Base-by-base conservation (phyloP, 2,329 filamentous ascomycete genomes). In the Colletotrichum tanaceti region DNA sequence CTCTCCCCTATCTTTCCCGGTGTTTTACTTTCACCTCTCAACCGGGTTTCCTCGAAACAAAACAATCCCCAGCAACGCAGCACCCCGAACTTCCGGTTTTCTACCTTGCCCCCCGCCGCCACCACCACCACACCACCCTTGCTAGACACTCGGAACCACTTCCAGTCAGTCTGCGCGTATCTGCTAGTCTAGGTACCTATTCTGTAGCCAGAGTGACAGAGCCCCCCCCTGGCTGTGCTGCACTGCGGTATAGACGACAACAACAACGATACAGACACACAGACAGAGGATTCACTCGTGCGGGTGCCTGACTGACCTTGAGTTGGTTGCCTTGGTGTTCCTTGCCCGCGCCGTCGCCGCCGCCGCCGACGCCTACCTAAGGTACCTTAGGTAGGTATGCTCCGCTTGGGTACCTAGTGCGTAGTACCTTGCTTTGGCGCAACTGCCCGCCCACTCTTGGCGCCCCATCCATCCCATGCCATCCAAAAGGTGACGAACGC, bases 1-100 rank as follows among this genome's bases (percentile, higher is more conserved):
- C 28, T 44, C 5, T 41, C 53, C 63, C 39, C n/a, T n/a, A n/a
- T n/a, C n/a, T n/a, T n/a, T n/a, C n/a, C n/a, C n/a, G n/a, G n/a
- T 63, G 64, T 46, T 46, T 63, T 47, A 62, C 13, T 49, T 60
- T 32, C n/a, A 28, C 57, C 57, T 35, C 41, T 24, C 50, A 66
- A 38, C 28, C 16, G 14, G 14, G 44, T 24, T 24, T 35, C 41
- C 18, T 52, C 60, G 18, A 66, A 65, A 65, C 47, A 65, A 62
- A 59, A 49, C 53, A 57, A 57, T 6, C 53, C 53, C 38, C 4
- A 35, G n/a, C 53, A 22, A 41, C 13, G 39, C 35, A 43, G 43
- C 55, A 47, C n/a, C 43, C 28, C 24, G 35, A 46, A n/a, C n/a
- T 11, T 35, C 18, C 41, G 35, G 52, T 38, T 47, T 43, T 11